These are phyloP conservation scores for Trichoderma parareesei DNA, from an alignment of 495 filamentous ascomycete species.

Conservation along the genomic window DNA sequence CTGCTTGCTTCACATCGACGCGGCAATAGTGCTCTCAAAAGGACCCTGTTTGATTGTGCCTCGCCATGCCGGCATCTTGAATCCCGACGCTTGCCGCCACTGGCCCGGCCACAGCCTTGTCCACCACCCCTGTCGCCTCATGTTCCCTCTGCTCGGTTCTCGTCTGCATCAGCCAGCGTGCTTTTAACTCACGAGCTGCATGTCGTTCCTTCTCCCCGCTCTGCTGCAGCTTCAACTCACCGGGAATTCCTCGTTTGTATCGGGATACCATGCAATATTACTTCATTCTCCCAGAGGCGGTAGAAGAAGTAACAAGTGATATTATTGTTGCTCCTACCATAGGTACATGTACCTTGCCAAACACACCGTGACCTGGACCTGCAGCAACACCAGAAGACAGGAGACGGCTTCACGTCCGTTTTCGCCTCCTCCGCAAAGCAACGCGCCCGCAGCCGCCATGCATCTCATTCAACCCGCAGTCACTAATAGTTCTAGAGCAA, in stretches of 20 bases:
- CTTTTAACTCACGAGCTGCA: too few relatives aligned
- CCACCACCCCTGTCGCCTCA: neutral
- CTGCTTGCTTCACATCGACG: too few relatives aligned
- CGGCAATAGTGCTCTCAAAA: too few relatives aligned
- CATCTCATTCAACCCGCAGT: neutral
- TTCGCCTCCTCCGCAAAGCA: constrained; percentile 4
- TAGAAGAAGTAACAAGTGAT: too few relatives aligned
- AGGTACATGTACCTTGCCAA: too few relatives aligned
- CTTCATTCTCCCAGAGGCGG: too few relatives aligned
- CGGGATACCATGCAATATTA: too few relatives aligned
- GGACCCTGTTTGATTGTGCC: too few relatives aligned
- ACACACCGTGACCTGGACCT: too few relatives aligned
- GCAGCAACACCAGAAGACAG: neutral
- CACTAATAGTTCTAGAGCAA: too few relatives aligned
- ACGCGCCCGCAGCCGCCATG: neutral
- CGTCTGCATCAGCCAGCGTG: neutral
- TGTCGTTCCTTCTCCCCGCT: neutral
- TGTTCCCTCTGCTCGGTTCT: neutral
- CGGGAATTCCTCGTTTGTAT: neutral
- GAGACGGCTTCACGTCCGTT: neutral
- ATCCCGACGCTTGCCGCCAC: constrained; percentile 5
- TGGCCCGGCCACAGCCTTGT: too few relatives aligned
- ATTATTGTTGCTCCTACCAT: too few relatives aligned
- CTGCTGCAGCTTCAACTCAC: neutral
- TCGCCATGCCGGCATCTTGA: neutral